Evolutionary conservation across 1,139 yeast genomes (phyloP).

Genomic region (Suhomyces anneliseae): DNA sequence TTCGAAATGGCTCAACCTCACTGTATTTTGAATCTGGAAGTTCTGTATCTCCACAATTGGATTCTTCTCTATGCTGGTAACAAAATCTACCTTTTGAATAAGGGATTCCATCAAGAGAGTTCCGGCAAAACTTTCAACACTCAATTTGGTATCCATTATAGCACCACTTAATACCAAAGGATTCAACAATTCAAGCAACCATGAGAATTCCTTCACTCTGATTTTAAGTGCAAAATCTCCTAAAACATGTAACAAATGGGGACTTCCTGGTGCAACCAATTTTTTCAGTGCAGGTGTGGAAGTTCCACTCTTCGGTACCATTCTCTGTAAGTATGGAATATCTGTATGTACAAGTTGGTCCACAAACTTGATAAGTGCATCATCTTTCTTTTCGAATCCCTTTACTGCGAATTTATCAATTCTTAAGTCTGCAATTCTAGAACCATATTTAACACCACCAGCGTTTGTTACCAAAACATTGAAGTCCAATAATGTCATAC

Average conservation of each 20-base stretch:
- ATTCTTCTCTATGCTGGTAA: constrained; percentile 11
- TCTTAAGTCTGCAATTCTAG: constrained; percentile 14
- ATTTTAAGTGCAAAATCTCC: constrained; percentile 21
- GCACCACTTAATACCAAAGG: constrained; percentile 20
- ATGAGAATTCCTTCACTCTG: constrained; percentile 12
- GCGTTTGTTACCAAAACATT: constrained; percentile 16
- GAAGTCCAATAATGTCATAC: constrained; percentile 10
- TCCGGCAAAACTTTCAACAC: constrained; percentile 16
- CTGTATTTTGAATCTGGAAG: constrained; percentile 27
- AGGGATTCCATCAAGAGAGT: constrained; percentile 19
- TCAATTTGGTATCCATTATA: constrained; percentile 20
- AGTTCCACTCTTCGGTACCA: constrained; percentile 1
- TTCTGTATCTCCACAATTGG: constrained; percentile 30
- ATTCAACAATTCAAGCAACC: constrained; percentile 13
- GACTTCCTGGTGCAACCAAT: background rate
- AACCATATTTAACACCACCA: constrained; percentile 16
- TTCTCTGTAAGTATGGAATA: constrained; percentile 17
- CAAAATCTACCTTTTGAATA: constrained; percentile 23
- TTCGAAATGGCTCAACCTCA: constrained; percentile 18
- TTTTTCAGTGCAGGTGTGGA: background rate
- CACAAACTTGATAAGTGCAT: constrained; percentile 8
- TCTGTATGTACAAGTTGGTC: constrained; percentile 20
- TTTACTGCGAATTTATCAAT: constrained; percentile 14
- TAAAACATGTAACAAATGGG: background rate
- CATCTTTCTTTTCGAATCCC: constrained; percentile 16